A percentile compares a stretch with the other conserved stretches of the same genome.
These are phyloP conservation scores for Trametes elegans DNA, from an alignment of 768 basidiomycete genomes.

Conservation along the genomic window DNA sequence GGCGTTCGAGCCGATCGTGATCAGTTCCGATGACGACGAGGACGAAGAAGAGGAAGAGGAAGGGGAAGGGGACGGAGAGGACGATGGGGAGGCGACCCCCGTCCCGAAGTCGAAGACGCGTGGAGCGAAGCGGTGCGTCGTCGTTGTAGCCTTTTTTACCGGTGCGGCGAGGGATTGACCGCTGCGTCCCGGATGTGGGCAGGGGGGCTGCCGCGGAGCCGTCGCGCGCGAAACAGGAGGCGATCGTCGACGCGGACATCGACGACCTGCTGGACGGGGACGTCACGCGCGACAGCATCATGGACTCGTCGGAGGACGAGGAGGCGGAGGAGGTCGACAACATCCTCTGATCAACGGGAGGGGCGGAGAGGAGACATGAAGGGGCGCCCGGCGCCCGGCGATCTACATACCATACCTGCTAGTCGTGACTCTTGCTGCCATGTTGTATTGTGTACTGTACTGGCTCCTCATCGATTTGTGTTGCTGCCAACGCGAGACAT, in stretches of 20 bases:
- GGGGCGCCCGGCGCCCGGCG: too few species aligned
- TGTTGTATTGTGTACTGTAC: neutral
- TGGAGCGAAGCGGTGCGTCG: neutral
- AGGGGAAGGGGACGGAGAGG: conserved; percentile 33
- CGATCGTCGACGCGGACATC: conserved; percentile 15
- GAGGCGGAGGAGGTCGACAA: conserved; percentile 39
- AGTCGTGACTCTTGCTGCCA: neutral
- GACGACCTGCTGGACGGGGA: conserved; percentile 17
- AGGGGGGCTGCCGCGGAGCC: conserved; percentile 23
- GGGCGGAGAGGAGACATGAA: too few species aligned
- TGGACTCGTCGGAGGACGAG: conserved; percentile 41
- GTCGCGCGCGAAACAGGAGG: conserved; percentile 18
- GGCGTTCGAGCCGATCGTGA: conserved; percentile 19
- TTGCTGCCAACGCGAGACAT: too few species aligned
- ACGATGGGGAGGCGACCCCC: conserved; percentile 40
- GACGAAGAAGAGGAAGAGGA: conserved; percentile 33
- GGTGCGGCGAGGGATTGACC: too few species aligned
- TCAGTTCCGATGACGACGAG: conserved; percentile 33
- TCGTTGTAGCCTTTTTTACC: too few species aligned
- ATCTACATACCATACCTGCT: neutral
- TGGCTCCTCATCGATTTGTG: neutral
- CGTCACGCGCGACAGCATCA: conserved; percentile 46
- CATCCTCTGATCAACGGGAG: conserved; percentile 22
- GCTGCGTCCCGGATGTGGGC: too few species aligned
- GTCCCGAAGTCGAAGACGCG: conserved; percentile 20